phyloP scores from a whole-genome alignment of 345 rosid species.

The Leavenworthia alabamica region DNA sequence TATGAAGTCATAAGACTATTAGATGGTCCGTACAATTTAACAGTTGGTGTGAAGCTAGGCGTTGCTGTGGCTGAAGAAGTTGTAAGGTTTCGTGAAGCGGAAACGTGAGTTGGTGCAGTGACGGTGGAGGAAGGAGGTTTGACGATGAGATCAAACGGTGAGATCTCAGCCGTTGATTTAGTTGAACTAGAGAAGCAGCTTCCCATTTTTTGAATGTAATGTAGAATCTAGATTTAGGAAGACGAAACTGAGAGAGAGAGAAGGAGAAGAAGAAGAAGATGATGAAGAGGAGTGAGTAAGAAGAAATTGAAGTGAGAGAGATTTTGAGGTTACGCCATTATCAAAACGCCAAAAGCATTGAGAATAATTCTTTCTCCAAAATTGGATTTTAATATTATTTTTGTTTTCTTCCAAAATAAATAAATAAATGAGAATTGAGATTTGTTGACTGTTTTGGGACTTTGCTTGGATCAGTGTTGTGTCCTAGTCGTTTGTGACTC shows the following conservation, averaged over 20 bases:
- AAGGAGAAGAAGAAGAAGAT: neutral
- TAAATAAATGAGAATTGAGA: neutral
- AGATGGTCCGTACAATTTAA: constrained; percentile 35
- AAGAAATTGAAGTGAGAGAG: constrained; percentile 17
- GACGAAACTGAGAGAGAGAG: neutral
- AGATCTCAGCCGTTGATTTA: constrained; percentile 43
- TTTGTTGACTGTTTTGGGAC: neutral
- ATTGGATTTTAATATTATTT: neutral
- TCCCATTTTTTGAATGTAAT: constrained; percentile 43
- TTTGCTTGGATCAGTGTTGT: neutral
- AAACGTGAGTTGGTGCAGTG: neutral
- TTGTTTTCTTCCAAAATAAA: neutral
- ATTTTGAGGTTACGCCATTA: constrained; percentile 27
- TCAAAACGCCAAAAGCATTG: constrained; percentile 8
- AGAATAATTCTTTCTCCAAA: neutral
- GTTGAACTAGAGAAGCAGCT: constrained; percentile 34
- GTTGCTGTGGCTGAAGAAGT: neutral
- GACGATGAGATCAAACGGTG: constrained; percentile 39
- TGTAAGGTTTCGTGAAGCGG: neutral
- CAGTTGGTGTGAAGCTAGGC: constrained; percentile 24
- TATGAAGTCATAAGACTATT: constrained; percentile 35
- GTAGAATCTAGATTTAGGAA: neutral
- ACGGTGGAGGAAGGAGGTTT: constrained; percentile 15
- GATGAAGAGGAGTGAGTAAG: constrained; percentile 15
- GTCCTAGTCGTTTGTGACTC: constrained; percentile 6